Percentiles rank a stretch among this genome's conserved stretches.
Conservation (phyloP, 768 basidiomycete genomes). For the Strobilomyces echinocephalus region DNA sequence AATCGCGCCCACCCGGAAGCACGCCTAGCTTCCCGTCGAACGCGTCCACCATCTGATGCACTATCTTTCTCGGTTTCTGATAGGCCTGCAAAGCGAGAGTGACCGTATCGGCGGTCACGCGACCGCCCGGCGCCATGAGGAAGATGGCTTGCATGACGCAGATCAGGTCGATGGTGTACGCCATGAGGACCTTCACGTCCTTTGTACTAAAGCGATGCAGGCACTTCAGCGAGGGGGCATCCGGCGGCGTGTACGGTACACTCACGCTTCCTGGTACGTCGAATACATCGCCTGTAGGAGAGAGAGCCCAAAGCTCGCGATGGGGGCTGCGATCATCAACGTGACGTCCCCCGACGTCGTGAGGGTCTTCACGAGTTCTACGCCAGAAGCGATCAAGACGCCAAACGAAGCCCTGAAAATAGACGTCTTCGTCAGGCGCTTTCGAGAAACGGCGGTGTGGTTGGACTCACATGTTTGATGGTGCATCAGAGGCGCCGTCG, state of each 20-base stretch:
- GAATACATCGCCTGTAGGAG: neutral
- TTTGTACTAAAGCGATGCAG: neutral
- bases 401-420: slow-evolving; percentile 1
- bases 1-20: slow-evolving; percentile 3
- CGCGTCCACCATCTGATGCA: neutral
- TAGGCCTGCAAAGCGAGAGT: neutral
- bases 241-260: neutral
- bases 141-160: slow-evolving; percentile 15
- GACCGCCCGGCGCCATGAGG: neutral
- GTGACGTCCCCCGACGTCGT: neutral
- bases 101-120: neutral
- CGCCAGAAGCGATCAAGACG: neutral
- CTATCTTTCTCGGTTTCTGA: neutral
- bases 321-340: neutral
- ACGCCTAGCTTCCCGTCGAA: slow-evolving; percentile 6
- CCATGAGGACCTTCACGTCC: slow-evolving; percentile 12
- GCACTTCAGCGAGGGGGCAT: neutral
- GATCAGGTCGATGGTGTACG: slow-evolving; percentile 11
- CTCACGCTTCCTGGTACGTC: slow-evolving; percentile 8
- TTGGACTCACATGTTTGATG: neutral
- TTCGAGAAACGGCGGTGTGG: neutral
- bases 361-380: neutral
- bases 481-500: neutral
- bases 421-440: neutral
- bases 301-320: neutral